Conservation (phyloP, 2,329 filamentous ascomycete genomes). For the Bipolaris victoriae region DNA sequence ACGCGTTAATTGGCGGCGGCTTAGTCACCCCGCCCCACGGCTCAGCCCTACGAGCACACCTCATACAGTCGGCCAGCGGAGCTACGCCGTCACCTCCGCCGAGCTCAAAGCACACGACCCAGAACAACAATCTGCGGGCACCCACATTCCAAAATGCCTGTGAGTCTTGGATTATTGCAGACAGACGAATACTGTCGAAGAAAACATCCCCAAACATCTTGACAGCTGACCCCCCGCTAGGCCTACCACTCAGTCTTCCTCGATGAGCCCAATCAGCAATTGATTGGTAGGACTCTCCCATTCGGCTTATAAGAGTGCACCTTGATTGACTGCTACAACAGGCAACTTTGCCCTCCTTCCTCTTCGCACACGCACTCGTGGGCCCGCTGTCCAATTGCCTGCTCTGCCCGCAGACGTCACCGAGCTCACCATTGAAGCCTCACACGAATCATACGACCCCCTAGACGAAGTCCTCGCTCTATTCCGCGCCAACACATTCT, state of each 20-base stretch:
- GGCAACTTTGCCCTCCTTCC: conserved; percentile 96
- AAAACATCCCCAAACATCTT: not conserved
- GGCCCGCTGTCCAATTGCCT: conserved; percentile 88
- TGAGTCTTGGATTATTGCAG: conserved; percentile 35
- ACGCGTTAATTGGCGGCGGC: conserved; percentile 47
- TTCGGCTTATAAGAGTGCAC: not conserved
- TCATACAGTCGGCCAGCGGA: conserved; percentile 31
- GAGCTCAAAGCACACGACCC: conserved; percentile 30
- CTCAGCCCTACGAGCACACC: conserved; percentile 45
- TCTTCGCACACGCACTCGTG: conserved; percentile 90
- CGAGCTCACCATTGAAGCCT: conserved; percentile 70
- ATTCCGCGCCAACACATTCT: conserved; percentile 98
- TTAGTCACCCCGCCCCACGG: conserved; percentile 42
- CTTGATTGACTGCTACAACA: conserved; percentile 26
- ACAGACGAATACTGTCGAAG: not conserved
- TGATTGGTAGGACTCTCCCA: conserved; percentile 59
- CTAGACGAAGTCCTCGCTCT: conserved; percentile 91
- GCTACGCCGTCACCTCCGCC: conserved; percentile 39
- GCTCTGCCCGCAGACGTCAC: conserved; percentile 60
- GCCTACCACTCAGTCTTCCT: conserved; percentile 98
- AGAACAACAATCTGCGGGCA: conserved; percentile 22
- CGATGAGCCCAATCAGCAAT: conserved; percentile 73
- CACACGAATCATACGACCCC: conserved; percentile 93
- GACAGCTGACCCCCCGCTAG: conserved; percentile 55
- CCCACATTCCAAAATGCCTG: conserved; percentile 53